Base-by-base conservation (phyloP, 768 basidiomycete species). In the Pholiota microspora region DNA sequence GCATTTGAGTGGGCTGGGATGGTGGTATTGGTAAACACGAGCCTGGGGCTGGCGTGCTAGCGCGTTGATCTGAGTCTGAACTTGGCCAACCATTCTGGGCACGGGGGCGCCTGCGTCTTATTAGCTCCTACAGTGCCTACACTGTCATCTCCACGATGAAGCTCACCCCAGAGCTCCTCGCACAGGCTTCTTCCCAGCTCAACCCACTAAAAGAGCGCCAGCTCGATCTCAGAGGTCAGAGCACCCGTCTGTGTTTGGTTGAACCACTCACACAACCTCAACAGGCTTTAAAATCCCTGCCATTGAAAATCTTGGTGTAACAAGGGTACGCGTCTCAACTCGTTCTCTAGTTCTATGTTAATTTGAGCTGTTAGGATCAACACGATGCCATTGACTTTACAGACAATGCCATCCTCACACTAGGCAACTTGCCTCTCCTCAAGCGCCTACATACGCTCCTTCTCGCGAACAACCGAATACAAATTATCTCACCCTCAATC, bases 281-380 rank as follows among this genome's bases (percentile, higher is more conserved):
- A 62, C 70, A 94, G 92, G 93, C 54, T 89, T 89, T 75, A 94
- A 92, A 82, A 94, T 95, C 61, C 93, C 94, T 51, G 84, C 89
- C 53, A 96, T 96, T 68, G 94, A 96, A 86, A 96, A 96, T 80
- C 80, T 96, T 61, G 94, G 93, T 78, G 89, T 94, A 59, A 92
- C 93, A 70, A 86, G 79, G 79, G 91, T 86, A 69, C 62, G 83
- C 70, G 35, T 54, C 48, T 59, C 58, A 59, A 4, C 7, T 24
- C 1, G 10, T 16, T 45, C 40, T 38, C 35, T 47, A 64, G 64
- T 42, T 66, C 58, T 38, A 38, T 54, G 18, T 51, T 47, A 31
- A 58, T 62, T 32, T 51, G 38, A 1, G 5, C 40, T 15, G 6
- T 42, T 23, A 94, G 89, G 94, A 96, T 75, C 89, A 93, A 73